phyloP scores from a whole-genome alignment of 129 eudicot species.

The Artemisia tridentata region DNA sequence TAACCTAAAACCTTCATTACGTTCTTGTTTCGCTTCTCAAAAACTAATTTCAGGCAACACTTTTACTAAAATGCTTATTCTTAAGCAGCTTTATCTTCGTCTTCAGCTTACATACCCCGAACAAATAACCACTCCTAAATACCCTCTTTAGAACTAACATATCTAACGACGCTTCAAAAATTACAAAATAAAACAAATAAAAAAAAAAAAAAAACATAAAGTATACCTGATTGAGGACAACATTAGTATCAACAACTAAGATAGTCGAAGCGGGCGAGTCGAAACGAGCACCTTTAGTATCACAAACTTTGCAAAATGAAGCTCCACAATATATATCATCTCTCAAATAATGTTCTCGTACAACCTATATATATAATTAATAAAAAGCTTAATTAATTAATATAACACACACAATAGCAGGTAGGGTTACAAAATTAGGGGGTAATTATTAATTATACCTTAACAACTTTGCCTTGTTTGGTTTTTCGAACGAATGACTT shows the following conservation, averaged over 20 bases:
- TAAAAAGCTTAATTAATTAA: background rate
- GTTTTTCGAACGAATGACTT: slow-evolving; percentile 78
- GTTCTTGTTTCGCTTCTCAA: too few species aligned
- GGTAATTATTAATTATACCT: slow-evolving; percentile 40
- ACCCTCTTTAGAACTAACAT: too few species aligned
- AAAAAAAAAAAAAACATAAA: background rate
- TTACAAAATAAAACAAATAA: too few species aligned
- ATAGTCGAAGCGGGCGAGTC: slow-evolving; percentile 43
- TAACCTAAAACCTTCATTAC: too few species aligned
- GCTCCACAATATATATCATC: slow-evolving; percentile 96
- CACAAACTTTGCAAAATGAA: slow-evolving; percentile 64
- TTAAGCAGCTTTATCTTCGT: too few species aligned
- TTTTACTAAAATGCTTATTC: too few species aligned
- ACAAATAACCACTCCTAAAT: too few species aligned
- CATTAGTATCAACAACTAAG: slow-evolving; percentile 78
- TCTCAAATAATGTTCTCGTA: slow-evolving; percentile 82
- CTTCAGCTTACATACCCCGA: too few species aligned
- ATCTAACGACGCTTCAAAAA: too few species aligned
- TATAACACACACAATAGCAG: background rate
- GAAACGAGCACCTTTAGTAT: slow-evolving; percentile 59
- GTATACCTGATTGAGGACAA: slow-evolving; percentile 86
- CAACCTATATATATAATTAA: slow-evolving; percentile 44
- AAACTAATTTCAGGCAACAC: too few species aligned
- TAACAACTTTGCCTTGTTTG: slow-evolving; percentile 69
- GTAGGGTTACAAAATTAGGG: slow-evolving; percentile 4